These are phyloP conservation scores for Paraconiothyrium sp. DNA, from an alignment of 2,329 filamentous ascomycete species.

Conservation along the genomic window DNA sequence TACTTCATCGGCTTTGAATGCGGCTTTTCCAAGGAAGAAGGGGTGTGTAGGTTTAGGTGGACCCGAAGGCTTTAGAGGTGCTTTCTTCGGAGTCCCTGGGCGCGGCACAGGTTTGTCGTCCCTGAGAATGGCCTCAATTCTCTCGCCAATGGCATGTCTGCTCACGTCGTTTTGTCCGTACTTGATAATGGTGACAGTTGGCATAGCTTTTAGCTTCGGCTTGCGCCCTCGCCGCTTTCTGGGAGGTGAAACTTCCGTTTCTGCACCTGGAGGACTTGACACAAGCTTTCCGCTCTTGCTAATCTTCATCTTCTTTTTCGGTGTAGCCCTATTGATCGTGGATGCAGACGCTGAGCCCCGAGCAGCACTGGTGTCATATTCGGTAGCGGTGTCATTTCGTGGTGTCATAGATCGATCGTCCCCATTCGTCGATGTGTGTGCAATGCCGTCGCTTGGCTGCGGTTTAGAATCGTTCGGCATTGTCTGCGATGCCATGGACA, in stretches of 20 bases:
- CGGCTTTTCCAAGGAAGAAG: conserved; percentile 71
- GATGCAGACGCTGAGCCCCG: neutral
- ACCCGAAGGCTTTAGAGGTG: conserved; percentile 38
- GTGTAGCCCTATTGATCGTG: conserved; percentile 24
- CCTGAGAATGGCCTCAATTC: conserved; percentile 71
- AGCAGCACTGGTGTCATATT: neutral
- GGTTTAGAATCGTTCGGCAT: neutral
- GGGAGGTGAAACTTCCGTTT: conserved; percentile 49
- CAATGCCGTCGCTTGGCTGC: neutral
- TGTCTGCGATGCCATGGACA: conserved; percentile 2
- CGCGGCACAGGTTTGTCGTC: conserved; percentile 37
- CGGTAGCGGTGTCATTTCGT: conserved; percentile 1
- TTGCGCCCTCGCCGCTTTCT: conserved; percentile 52
- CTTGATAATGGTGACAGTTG: conserved; percentile 62
- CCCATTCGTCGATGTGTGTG: neutral
- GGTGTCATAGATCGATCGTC: neutral
- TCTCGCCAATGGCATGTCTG: conserved; percentile 63
- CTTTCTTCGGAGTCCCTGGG: conserved; percentile 31
- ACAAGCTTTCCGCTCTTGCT: conserved; percentile 58
- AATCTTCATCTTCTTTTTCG: conserved; percentile 52
- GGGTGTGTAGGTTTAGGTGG: conserved; percentile 68
- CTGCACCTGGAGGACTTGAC: conserved; percentile 47
- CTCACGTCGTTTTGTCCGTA: conserved; percentile 65
- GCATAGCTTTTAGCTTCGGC: conserved; percentile 38
- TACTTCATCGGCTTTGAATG: conserved; percentile 30